Conservation (phyloP, 495 filamentous ascomycete genomes). For the Aspergillus nanangensis region DNA sequence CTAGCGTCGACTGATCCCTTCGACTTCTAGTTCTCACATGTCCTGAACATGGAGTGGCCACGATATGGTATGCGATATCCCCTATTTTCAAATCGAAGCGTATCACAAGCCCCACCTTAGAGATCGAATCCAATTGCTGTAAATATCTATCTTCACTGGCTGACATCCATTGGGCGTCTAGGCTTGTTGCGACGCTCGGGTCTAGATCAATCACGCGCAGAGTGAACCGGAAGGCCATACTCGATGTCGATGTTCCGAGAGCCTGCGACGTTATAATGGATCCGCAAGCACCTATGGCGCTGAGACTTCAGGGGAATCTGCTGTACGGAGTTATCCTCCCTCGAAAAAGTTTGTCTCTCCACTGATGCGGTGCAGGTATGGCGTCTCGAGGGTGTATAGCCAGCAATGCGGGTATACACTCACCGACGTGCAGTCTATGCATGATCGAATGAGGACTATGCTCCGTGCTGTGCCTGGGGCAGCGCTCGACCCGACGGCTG, state of each 20-base stretch:
- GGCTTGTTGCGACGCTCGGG: conserved; percentile 89
- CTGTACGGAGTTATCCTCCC: conserved; percentile 47
- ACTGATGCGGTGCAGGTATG: conserved; percentile 50
- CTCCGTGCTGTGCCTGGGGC: conserved; percentile 50
- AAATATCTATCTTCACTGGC: not conserved
- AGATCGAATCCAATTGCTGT: too few species aligned
- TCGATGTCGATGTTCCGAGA: conserved; percentile 78
- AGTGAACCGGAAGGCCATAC: conserved; percentile 82
- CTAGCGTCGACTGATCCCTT: conserved; percentile 14
- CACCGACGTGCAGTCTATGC: conserved; percentile 70
- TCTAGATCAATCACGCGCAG: conserved; percentile 67
- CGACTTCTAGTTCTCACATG: conserved; percentile 71
- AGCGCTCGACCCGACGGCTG: conserved; percentile 66
- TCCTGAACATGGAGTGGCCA: conserved; percentile 85
- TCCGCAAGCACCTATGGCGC: conserved; percentile 82
- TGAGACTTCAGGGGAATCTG: conserved; percentile 87
- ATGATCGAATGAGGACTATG: conserved; percentile 64
- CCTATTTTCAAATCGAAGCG: not conserved
- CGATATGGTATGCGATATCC: conserved; percentile 65
- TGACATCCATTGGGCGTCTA: conserved; percentile 24
- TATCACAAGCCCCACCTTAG: too few species aligned
- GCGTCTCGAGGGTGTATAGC: conserved; percentile 75
- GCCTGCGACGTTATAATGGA: conserved; percentile 83
- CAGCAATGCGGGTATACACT: conserved; percentile 87
- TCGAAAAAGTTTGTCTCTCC: not conserved